Evolutionary conservation across 2,329 filamentous ascomycete genomes (phyloP), one percentile per base, ranked within the genome.

Genomic region (Cladobotryum mycophilum): DNA sequence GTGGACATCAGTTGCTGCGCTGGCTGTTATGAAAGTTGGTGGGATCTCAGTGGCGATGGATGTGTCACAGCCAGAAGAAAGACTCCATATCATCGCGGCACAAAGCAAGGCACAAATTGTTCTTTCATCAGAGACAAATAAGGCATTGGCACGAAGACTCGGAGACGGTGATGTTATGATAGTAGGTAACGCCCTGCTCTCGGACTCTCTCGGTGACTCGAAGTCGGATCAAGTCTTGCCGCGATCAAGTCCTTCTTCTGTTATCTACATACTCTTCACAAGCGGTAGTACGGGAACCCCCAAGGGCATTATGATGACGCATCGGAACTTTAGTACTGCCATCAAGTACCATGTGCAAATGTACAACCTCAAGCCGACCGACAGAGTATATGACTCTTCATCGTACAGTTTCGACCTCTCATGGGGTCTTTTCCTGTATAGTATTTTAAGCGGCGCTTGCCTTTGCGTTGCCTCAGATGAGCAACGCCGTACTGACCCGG

Each of bases 201-300:
- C 9, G 8, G 2, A 30, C 25, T 8, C 2, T 7, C 9, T 11
- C 4, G 6, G 6, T 11, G 25, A 30, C 25, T 30, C 25, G 9
- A 30, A 7, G 6, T 8, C 25, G 9, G 25, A 30, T 30, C 25
- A 30, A 8, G 9, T 30, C 6, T 6, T 30, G 25, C 25, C 25
- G 2, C 25, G 9, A 30, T 11, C 8, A 7, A 30, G 25, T 6
- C 9, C 25, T 30, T 30, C 25, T 2, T 30, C n/a, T 20, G 8
- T 25, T 45, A 15, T 33, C 37, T 66, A 64, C 41, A 73, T 76
- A 55, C 74, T 78, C 59, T 80, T 79, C 61, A 81, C 78, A 8
- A 79, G 76, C 2, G 78, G 78, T 33, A 78, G 73, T 38, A 80
- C 78, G 0, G 78, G 78, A 8, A 67, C 64, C 9, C 78, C 78